Base-by-base conservation (phyloP, 73 alveolate species). In the Paramecium sonneborni region DNA sequence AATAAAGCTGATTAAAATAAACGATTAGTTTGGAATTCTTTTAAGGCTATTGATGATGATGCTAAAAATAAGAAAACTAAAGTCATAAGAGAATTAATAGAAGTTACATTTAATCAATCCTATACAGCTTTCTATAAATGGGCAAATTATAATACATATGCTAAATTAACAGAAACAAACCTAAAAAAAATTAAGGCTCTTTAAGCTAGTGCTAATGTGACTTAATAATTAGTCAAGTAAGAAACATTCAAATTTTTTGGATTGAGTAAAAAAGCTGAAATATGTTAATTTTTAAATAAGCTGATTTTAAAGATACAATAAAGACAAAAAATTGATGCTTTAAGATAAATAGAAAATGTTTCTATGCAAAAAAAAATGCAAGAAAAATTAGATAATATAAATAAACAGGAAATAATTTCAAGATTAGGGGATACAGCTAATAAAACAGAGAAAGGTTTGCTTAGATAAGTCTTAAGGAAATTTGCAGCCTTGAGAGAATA, bases 91-190 rank as follows among this genome's bases (percentile, higher is more conserved):
- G 87, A 74, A 35, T 39, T 74, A 39, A 74, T 74, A 3, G 87
- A 74, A 74, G 87, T 74, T 12, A 74, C 87, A 15, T 74, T 74
- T 10, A 74, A 74, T 35, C 35, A 74, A 39, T 34, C 56, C 9
- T 39, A 74, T 74, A 37, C 87, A 9, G 87, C 87, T 30, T 74
- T 74, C 57, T 74, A 74, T 35, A 34, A 74, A 37, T 74, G 87
- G 87, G 87, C 87, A 8, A 74, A 74, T 37, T 74, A 74, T n/a
- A 74, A 74, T 1, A 74, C 87, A 15, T 74, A 74, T 74, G 56
- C 67, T 4, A 74, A 74, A 74, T 20, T 74, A 12, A 74, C 87
- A 30, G 87, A 74, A 74, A 37, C 57, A 14, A 74, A 74, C 32
- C 21, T 74, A 39, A 74, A 38, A 34, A 74, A 74, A 35, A 37